These are phyloP conservation scores for Colletotrichum tropicicola DNA, from an alignment of 2,329 filamentous ascomycete genomes.

Conservation along the genomic window DNA sequence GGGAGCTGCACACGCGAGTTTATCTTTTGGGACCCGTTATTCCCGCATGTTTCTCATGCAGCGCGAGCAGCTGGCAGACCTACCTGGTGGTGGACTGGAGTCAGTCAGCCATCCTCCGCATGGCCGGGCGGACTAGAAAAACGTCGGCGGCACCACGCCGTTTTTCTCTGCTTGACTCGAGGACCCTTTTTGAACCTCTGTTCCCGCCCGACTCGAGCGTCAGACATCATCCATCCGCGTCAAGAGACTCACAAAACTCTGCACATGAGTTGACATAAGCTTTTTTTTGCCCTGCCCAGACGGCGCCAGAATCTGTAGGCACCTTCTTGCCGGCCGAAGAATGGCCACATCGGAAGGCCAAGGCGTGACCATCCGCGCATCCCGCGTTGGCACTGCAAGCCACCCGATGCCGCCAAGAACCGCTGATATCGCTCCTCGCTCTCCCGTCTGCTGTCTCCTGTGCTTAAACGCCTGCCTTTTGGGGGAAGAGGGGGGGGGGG, in stretches of 20 bases:
- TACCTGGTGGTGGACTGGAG: background rate
- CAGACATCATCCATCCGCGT: background rate
- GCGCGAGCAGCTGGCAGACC: background rate
- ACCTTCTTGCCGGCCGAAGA: background rate
- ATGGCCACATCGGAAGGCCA: background rate
- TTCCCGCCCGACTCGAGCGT: background rate
- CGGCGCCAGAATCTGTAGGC: background rate
- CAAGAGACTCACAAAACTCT: too few species aligned
- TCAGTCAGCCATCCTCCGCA: background rate
- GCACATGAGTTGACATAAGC: slow-evolving; percentile 13
- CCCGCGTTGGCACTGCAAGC: slow-evolving; percentile 26
- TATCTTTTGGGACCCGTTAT: slow-evolving; percentile 4
- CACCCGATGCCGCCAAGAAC: slow-evolving; percentile 24
- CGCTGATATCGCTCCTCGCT: background rate
- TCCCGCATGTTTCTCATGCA: slow-evolving; percentile 3
- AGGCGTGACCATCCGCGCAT: slow-evolving; percentile 6
- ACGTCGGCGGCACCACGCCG: too few species aligned
- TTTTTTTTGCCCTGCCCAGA: background rate
- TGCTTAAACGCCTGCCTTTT: background rate
- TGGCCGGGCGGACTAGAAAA: too few species aligned
- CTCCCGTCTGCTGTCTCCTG: background rate
- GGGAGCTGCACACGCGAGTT: background rate
- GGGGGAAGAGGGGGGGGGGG: background rate
- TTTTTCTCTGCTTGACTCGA: background rate
- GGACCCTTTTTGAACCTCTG: background rate